phyloP scores from a whole-genome alignment of 2,329 filamentous ascomycete species.

The Raffaelea albimanens region DNA sequence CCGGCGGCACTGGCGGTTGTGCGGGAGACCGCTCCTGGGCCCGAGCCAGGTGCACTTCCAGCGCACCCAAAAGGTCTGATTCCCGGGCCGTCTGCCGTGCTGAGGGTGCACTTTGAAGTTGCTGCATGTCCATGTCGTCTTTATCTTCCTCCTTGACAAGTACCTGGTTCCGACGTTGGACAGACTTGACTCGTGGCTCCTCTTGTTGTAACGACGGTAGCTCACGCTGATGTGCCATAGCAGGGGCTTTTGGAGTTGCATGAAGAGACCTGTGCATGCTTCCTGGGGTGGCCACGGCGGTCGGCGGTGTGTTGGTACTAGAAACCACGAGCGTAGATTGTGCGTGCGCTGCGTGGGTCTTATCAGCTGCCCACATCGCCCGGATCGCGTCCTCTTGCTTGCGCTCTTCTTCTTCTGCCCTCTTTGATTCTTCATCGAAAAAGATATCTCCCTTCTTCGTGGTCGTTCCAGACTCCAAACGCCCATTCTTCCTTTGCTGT shows the following conservation, averaged over 20 bases:
- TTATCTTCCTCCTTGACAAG: not conserved
- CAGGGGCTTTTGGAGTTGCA: too few relatives aligned
- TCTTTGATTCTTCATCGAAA: slow-evolving; percentile 14
- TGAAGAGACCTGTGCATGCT: too few relatives aligned
- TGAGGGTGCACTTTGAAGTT: not conserved
- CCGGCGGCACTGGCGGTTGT: not conserved
- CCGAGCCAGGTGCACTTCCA: slow-evolving; percentile 18
- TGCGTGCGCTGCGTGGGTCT: slow-evolving; percentile 16
- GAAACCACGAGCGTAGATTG: slow-evolving; percentile 16
- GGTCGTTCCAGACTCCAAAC: too few relatives aligned
- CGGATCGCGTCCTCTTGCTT: slow-evolving; percentile 21
- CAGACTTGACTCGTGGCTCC: not conserved
- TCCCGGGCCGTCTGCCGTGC: slow-evolving; percentile 4
- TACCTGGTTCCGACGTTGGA: not conserved
- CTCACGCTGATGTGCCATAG: too few relatives aligned
- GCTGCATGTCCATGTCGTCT: not conserved
- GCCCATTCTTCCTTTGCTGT: too few relatives aligned
- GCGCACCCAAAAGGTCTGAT: slow-evolving; percentile 13
- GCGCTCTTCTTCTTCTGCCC: slow-evolving; percentile 18
- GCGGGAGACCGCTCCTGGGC: not conserved
- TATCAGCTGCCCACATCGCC: slow-evolving; percentile 23
- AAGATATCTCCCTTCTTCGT: slow-evolving; percentile 1
- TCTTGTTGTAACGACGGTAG: not conserved
- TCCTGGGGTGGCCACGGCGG: too few relatives aligned
- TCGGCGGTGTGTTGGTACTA: not conserved